A percentile compares a stretch with the other conserved stretches of the same genome.
Conservation (phyloP, 495 filamentous ascomycete species). For the Hypoxylon crocopeplum region DNA sequence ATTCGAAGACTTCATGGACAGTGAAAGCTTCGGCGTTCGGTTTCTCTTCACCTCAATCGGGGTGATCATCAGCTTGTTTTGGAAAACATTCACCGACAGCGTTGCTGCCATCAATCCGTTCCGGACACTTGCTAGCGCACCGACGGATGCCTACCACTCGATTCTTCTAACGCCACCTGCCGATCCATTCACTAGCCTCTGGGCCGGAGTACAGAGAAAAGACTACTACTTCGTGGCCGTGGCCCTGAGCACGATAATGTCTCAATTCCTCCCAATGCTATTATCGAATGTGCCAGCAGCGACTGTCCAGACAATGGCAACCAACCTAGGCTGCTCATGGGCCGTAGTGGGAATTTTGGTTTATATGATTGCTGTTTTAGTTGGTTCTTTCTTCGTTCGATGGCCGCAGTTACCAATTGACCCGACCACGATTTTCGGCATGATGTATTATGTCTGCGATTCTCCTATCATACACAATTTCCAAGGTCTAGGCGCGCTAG, state of each 20-base stretch:
- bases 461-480: constrained; percentile 39
- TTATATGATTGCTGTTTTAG: constrained; percentile 34
- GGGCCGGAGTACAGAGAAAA: constrained; percentile 30
- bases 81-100: constrained; percentile 44
- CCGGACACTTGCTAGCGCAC: constrained; percentile 30
- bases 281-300: constrained; percentile 46
- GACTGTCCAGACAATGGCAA: constrained; percentile 36
- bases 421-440: constrained; percentile 41
- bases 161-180: constrained; percentile 39
- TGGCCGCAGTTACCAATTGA: constrained; percentile 49
- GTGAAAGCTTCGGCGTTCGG: constrained; percentile 45
- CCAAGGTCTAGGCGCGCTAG: constrained; percentile 18
- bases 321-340: constrained; percentile 38
- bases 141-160: constrained; percentile 31
- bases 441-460: constrained; percentile 44
- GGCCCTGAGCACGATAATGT: constrained; percentile 35
- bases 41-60: constrained; percentile 44
- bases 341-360: constrained; percentile 30
- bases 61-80: constrained; percentile 43
- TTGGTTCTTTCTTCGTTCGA: constrained; percentile 33
- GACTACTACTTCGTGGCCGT: constrained; percentile 34
- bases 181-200: constrained; percentile 45
- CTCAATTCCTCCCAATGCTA: constrained; percentile 44
- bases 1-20: constrained; percentile 41
- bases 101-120: constrained; percentile 42